These are phyloP conservation scores for Tirmania nivea DNA, from an alignment of 495 filamentous ascomycete species.

Conservation along the genomic window DNA sequence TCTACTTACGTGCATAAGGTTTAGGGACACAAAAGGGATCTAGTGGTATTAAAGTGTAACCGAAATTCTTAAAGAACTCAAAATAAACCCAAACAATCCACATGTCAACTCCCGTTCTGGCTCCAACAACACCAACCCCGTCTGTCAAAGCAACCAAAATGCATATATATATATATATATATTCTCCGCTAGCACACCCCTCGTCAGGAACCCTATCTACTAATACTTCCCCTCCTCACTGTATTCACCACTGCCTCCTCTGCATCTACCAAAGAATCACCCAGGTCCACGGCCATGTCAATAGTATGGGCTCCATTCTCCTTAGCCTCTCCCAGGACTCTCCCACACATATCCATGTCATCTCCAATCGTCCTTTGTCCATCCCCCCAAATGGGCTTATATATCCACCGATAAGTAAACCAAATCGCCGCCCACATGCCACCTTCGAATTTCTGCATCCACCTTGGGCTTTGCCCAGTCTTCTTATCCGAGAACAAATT, in stretches of 20 bases:
- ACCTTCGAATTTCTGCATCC: conserved; percentile 26
- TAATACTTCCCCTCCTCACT: background rate
- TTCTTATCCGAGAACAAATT: conserved; percentile 34
- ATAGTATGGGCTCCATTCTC: background rate
- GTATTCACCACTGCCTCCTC: background rate
- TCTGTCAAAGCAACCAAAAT: no score
- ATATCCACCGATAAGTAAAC: background rate
- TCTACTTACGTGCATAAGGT: no score
- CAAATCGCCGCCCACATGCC: background rate
- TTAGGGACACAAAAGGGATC: no score
- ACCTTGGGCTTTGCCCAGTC: conserved; percentile 47
- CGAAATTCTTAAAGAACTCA: no score
- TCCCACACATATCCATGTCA: background rate
- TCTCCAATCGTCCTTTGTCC: background rate
- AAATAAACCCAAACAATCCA: no score
- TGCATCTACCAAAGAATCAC: background rate
- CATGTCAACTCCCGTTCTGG: no score
- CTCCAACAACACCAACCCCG: no score
- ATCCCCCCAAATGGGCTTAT: background rate
- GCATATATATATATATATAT: no score
- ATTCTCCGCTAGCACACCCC: no score
- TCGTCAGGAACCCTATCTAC: no score
- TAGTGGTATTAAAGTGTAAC: no score
- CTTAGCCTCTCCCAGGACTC: background rate
- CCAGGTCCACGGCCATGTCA: background rate